Evolutionary conservation across 495 filamentous ascomycete genomes (phyloP).

Genomic region (Daldinia grandis): DNA sequence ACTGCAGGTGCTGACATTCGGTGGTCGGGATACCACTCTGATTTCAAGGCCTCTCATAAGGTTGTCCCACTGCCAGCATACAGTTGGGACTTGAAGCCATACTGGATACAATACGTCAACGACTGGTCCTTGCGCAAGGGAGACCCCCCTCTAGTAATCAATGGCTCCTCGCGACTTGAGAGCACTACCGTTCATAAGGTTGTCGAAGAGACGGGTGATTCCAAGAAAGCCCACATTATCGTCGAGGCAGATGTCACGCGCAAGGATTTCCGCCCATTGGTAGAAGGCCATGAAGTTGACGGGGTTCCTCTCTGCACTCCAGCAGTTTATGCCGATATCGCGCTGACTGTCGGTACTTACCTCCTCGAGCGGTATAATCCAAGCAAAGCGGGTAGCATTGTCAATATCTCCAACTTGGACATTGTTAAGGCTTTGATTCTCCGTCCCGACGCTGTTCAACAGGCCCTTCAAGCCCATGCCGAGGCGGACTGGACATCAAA

Average conservation of each 20-base stretch:
- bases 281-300: constrained; percentile 5
- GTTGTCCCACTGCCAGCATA: constrained; percentile 69
- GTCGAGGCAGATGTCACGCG: constrained; percentile 3
- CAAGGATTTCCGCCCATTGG: constrained; percentile 3
- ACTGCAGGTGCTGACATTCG: not conserved
- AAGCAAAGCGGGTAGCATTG: constrained; percentile 31
- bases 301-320: constrained; percentile 47
- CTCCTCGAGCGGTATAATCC: constrained; percentile 55
- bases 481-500: constrained; percentile 4
- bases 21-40: constrained; percentile 59
- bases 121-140: constrained; percentile 68
- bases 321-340: constrained; percentile 70
- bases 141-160: constrained; percentile 42
- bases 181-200: constrained; percentile 47
- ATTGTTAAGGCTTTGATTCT: constrained; percentile 63
- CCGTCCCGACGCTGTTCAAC: not conserved
- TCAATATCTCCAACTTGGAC: constrained; percentile 58
- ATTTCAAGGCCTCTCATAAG: constrained; percentile 61
- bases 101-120: constrained; percentile 72
- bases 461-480: not conserved
- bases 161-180: not conserved
- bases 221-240: constrained; percentile 52
- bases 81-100: constrained; percentile 71
- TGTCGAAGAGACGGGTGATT: constrained; percentile 63
- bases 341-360: constrained; percentile 65